Conservation (phyloP, 768 basidiomycete genomes). For the Zangia roseola region DNA sequence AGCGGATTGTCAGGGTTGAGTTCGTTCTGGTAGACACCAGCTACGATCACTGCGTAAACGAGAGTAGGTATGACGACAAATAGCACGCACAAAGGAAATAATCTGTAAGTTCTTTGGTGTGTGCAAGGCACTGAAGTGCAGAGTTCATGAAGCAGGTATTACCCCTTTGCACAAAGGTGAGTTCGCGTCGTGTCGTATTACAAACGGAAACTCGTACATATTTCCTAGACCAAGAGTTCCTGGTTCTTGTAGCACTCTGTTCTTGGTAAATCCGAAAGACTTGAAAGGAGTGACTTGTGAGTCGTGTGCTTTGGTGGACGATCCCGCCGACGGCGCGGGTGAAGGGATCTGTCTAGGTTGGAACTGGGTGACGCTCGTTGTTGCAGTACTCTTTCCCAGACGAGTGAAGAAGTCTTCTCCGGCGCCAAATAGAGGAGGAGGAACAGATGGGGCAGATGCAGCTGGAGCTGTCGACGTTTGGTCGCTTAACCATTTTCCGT, state of each 20-base stretch:
- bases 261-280: constrained; percentile 36
- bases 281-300: constrained; percentile 28
- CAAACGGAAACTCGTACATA: constrained; percentile 52
- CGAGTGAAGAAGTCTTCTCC: constrained; percentile 58
- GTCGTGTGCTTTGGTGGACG: constrained; percentile 26
- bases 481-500: constrained; percentile 60
- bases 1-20: constrained; percentile 95
- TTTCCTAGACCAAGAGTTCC: constrained; percentile 89
- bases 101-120: constrained; percentile 83
- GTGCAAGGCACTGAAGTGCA: constrained; percentile 93
- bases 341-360: constrained; percentile 25
- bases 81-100: constrained; percentile 79
- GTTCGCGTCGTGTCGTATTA: constrained; percentile 1
- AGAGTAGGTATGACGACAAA: neutral
- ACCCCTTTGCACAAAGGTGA: constrained; percentile 51
- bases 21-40: constrained; percentile 79
- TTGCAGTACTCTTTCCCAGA: constrained; percentile 28
- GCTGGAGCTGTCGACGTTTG: constrained; percentile 6
- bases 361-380: constrained; percentile 22
- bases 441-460: constrained; percentile 23
- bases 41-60: constrained; percentile 35
- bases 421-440: constrained; percentile 50
- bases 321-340: constrained; percentile 18
- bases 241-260: constrained; percentile 47
- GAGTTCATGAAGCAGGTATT: constrained; percentile 99